Conservation (phyloP, 192 early-diverging fungal genomes). For the Coemansia sp. region DNA sequence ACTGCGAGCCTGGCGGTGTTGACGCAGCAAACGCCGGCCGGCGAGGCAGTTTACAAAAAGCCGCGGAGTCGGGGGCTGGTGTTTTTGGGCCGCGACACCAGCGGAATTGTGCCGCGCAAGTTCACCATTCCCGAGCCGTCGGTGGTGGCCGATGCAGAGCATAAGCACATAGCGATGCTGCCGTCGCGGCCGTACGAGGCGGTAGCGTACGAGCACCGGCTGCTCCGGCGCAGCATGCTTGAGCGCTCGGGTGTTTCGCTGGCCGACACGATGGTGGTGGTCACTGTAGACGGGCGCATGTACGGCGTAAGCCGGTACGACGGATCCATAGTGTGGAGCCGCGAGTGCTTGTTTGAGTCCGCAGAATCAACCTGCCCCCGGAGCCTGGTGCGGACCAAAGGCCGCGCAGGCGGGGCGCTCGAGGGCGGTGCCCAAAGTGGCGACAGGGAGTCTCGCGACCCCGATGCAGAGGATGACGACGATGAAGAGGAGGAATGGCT, state of each 20-base stretch:
- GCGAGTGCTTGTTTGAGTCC: slow-evolving; percentile 19
- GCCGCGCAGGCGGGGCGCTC: not conserved
- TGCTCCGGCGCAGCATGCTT: slow-evolving; percentile 33
- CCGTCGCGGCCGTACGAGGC: slow-evolving; percentile 31
- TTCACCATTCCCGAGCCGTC: slow-evolving; percentile 47
- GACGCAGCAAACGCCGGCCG: not conserved
- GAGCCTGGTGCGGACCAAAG: slow-evolving; percentile 39
- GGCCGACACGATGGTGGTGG: slow-evolving; percentile 42
- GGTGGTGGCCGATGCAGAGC: slow-evolving; percentile 40
- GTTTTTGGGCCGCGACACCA: slow-evolving; percentile 23
- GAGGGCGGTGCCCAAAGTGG: not conserved
- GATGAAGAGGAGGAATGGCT: slow-evolving; percentile 50
- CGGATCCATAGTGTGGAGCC: slow-evolving; percentile 45
- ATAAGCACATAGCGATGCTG: slow-evolving; percentile 39
- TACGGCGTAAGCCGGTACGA: slow-evolving; percentile 41
- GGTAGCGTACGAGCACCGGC: slow-evolving; percentile 22
- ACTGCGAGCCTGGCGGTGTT: not conserved
- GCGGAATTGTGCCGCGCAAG: slow-evolving; percentile 42
- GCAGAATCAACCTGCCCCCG: slow-evolving; percentile 9
- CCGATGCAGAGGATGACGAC: not conserved
- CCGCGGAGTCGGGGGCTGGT: slow-evolving; percentile 1
- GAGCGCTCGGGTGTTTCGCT: slow-evolving; percentile 30
- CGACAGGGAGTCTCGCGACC: not conserved
- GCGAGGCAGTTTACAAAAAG: not conserved
- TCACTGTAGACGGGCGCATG: slow-evolving; percentile 44